A percentile compares a stretch with the other conserved stretches of the same genome.
These are phyloP conservation scores for Sporothrix brunneoviolacea DNA, from an alignment of 2,329 filamentous ascomycete species.

Conservation along the genomic window DNA sequence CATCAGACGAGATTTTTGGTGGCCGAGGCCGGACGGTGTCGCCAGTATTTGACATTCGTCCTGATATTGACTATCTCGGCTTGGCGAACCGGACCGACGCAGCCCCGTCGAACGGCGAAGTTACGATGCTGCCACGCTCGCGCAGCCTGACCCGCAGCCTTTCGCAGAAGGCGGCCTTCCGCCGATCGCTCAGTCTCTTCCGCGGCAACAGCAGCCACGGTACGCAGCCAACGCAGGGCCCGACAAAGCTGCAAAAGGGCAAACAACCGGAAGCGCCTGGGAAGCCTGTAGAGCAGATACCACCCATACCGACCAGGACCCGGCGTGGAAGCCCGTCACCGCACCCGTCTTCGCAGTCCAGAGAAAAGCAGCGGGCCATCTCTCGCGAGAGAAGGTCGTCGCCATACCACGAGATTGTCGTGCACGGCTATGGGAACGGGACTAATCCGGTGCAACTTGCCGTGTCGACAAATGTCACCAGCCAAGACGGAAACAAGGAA, in stretches of 20 bases:
- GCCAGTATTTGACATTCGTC: conserved; percentile 37
- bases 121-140: conserved; percentile 17
- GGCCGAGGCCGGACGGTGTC: not conserved
- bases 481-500: not conserved
- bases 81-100: conserved; percentile 30
- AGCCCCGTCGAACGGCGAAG: not conserved
- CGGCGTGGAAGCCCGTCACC: conserved; percentile 3
- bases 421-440: conserved; percentile 49
- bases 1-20: not conserved
- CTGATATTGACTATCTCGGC: conserved; percentile 50
- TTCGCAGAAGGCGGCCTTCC: conserved; percentile 25
- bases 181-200: conserved; percentile 30
- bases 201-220: conserved; percentile 13
- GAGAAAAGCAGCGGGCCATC: not conserved
- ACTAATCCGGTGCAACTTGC: conserved; percentile 29
- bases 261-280: conserved; percentile 3
- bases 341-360: not conserved
- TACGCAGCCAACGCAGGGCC: not conserved
- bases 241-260: not conserved
- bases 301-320: not conserved
- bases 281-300: not conserved
- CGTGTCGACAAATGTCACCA: not conserved
- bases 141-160: conserved; percentile 26
- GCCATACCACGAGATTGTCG: conserved; percentile 44
- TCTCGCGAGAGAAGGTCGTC: conserved; percentile 2